phyloP scores from a whole-genome alignment of 2,329 filamentous ascomycete genomes.

The Dactylonectria estremocensis region DNA sequence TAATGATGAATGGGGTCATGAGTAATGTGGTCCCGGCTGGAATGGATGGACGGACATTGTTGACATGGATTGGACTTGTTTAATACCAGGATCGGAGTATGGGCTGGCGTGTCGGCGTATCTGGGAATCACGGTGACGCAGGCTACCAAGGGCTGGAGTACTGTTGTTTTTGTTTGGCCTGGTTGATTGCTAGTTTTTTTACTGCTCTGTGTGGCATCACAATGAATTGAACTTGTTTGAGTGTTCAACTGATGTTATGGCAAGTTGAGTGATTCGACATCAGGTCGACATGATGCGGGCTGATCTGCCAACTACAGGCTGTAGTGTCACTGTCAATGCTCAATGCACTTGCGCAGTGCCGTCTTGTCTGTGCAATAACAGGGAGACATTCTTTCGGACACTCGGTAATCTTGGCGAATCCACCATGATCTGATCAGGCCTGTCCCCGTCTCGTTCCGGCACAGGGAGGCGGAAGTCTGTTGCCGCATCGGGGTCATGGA shows the following conservation, averaged over 20 bases:
- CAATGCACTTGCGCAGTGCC: not conserved
- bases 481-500: conserved; percentile 2
- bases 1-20: conserved; percentile 29
- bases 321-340: not conserved
- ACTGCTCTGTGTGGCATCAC: conserved; percentile 7
- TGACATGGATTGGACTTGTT: conserved; percentile 7
- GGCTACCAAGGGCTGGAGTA: conserved; percentile 50
- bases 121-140: conserved; percentile 42
- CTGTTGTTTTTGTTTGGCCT: conserved; percentile 39
- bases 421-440: not conserved
- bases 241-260: not conserved
- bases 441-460: not conserved
- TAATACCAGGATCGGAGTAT: conserved; percentile 28
- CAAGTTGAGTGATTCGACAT: not conserved
- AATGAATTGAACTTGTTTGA: conserved; percentile 10
- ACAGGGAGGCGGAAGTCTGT: not conserved
- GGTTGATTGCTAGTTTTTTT: conserved; percentile 24
- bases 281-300: not conserved
- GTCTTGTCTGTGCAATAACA: not conserved
- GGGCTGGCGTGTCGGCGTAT: conserved; percentile 29
- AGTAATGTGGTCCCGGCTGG: conserved; percentile 20
- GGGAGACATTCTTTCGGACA: not conserved
- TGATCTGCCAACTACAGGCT: not conserved
- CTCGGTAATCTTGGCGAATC: not conserved
- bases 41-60: conserved; percentile 9